Evolutionary conservation across 1,284 basidiomycete species (phyloP).

Genomic region (Tremellales sp.): DNA sequence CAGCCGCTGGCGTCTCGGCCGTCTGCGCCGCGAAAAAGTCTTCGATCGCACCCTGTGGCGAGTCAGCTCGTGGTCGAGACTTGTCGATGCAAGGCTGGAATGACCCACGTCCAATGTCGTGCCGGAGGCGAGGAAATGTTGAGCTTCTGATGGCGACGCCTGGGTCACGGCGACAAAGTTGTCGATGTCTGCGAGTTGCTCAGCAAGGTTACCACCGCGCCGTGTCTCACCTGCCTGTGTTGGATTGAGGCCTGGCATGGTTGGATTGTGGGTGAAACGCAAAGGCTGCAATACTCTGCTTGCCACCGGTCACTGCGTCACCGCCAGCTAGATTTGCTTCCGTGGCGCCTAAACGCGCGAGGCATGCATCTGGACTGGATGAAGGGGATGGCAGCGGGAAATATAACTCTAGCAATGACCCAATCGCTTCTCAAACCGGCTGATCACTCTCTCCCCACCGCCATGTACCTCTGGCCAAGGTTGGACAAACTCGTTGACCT

Average conservation of each 20-base stretch:
- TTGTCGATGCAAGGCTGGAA: not conserved
- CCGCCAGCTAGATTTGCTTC: too few relatives aligned
- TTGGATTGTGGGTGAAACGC: constrained; percentile 3
- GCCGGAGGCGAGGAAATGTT: constrained; percentile 39
- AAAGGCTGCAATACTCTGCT: not conserved
- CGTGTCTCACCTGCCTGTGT: constrained; percentile 30
- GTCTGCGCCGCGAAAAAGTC: constrained; percentile 44
- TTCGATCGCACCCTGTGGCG: constrained; percentile 43
- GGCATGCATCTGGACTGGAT: too few relatives aligned
- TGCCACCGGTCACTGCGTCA: constrained; percentile 3
- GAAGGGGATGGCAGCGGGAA: too few relatives aligned
- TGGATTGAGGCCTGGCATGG: constrained; percentile 38
- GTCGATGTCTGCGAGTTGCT: constrained; percentile 31
- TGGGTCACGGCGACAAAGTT: constrained; percentile 47
- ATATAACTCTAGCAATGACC: not conserved
- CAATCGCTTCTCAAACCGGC: not conserved
- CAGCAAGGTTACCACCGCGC: not conserved
- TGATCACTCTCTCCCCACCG: not conserved
- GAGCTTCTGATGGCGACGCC: constrained; percentile 36
- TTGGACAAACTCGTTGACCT: too few relatives aligned
- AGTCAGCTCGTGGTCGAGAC: constrained; percentile 2
- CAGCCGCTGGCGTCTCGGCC: constrained; percentile 15
- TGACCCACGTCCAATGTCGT: constrained; percentile 41
- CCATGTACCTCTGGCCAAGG: too few relatives aligned
- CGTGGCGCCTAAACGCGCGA: too few relatives aligned